Base-by-base conservation (phyloP, 2,329 filamentous ascomycete species). In the Epicoccum nigrum region DNA sequence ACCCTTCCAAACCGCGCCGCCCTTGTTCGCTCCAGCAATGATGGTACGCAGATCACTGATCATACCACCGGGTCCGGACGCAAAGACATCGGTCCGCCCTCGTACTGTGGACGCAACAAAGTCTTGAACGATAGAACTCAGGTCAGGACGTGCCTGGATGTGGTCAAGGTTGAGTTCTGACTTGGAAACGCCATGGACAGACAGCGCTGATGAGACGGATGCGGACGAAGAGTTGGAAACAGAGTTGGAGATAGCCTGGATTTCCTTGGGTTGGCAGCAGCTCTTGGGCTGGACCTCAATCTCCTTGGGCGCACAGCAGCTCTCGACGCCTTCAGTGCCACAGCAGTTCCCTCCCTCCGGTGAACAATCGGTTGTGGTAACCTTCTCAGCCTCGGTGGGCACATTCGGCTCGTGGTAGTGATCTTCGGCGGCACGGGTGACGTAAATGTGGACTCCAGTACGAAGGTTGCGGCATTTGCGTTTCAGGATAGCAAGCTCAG, bases 21-120 rank as follows among this genome's bases (percentile, higher is more conserved):
- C 68, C 23, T 64, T 61, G 44, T 70, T 71, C 53, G 51, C 54
- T 12, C 54, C 54, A 2, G 70, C 70, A n/a, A 72, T 53, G 17
- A 70, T 65, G 11, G 59, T 59, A 20, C 69, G 57, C 19, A 73
- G 35, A 51, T 73, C 67, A 17, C 65, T 71, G 13, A 71, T 68
- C 64, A 73, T 60, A 9, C 58, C 63, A 11, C 59, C 64, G 1
- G 69, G 69, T 1, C 70, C 70, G 15, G 64, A 68, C 4, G 65
- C 70, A 27, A 68, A 70, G 0, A 73, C 67, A 21, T 69, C 60
- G 2, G 64, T 70, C 12, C 61, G 48, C 3, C 65, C 70, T 7
- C 46, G 46, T 13, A 65, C 54, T 9, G 63, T 65, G 2, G 51
- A 58, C 4, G 51, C 57, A 21, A 65, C 60, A 32, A 69, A 71